Base-by-base conservation (phyloP, 306 rosid species). In the Malus orientalis region DNA sequence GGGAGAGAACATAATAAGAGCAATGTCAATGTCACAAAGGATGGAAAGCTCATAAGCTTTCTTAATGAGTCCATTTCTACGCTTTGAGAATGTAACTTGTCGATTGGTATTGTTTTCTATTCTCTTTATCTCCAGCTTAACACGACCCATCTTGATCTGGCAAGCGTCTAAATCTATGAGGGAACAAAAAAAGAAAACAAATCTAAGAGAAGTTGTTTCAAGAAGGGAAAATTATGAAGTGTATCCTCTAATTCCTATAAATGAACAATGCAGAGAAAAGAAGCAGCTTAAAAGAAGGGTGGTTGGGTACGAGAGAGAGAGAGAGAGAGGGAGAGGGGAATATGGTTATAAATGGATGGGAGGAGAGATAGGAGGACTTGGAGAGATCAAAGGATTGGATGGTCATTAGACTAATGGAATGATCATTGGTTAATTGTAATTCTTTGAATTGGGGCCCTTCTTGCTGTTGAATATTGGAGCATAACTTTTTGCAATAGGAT, bases 1-100 rank as follows among this genome's bases (percentile, higher is more conserved):
- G 4, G 91, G 84, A 70, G 97, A 90, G 81, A 92, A 92, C 91
- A 92, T 88, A 67, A 92, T 87, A 13, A 92, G 93, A 13, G 97
- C 96, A 76, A 92, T 89, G 72, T 92, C 97, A 78, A 92, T 90
- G 82, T 92, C 97, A 32, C 97, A 92, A 0, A 92, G 87, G 75
- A 92, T 81, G 36, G 97, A 88, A 58, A 92, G 81, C 69, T 92
- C 97, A 4, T 92, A 92, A 8, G 97, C 96, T 83, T 92, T 92
- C 82, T 92, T 92, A 75, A 90, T 92, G 82, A 90, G 91, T 25
- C 97, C 93, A 88, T 92, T 92, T 86, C 96, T 84, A 36, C 97
- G 91, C 20, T 92, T 92, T 4, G 97, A 92, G 77, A 88, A 92
- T 32, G 97, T 92, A 12, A 92, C 97, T 82, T 92, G 97, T 33